Evolutionary conservation across 2,329 filamentous ascomycete species (phyloP), one percentile per base, ranked within the genome.

Genomic region (Pseudocercospora macadamiae): DNA sequence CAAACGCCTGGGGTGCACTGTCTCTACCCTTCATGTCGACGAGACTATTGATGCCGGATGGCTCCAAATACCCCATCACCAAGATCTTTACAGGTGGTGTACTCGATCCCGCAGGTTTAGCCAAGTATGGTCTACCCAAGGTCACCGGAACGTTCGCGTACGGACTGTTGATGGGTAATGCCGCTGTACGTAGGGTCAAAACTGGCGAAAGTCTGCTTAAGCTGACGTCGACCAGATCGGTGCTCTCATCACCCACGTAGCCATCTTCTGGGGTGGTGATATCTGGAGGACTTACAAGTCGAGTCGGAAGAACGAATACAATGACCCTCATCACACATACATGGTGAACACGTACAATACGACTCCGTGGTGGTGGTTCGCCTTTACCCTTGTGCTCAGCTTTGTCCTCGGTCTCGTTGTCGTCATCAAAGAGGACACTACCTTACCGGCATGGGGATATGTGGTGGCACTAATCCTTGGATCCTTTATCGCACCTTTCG

Each of bases 21-120:
- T 74, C 73, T 0, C 77, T 79, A 10, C 82, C 82, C 0, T 84
- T 84, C 70, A 84, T 84, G 82, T 84, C 82, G 1, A 83, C 82
- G 0, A 68, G 69, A 2, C 76, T 84, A 3, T 74, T 73, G 2
- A 59, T 72, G 3, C 66, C 70, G 3, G 74, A 77, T 9, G 81
- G 82, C 8, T 68, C 69, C 2, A 51, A 57, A 0, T 63, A 66
- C 45, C 62, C 65, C 3, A 61, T 83, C 81, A 42, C 79, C 76
- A 5, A 69, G 72, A 16, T 54, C 1, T 81, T 81, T 54, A 60
- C 62, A 2, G 72, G 71, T 1, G 76, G 74, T 21, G 59, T 81
- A 12, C 71, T 85, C 19, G 68, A 81, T 61, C 57, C 78, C 55
- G 61, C 68, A 0, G 76, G 77, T 0, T 55, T 85, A 21, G 68